Conservation (phyloP, 164 flowering plant species). For the Aristolochia contorta region DNA sequence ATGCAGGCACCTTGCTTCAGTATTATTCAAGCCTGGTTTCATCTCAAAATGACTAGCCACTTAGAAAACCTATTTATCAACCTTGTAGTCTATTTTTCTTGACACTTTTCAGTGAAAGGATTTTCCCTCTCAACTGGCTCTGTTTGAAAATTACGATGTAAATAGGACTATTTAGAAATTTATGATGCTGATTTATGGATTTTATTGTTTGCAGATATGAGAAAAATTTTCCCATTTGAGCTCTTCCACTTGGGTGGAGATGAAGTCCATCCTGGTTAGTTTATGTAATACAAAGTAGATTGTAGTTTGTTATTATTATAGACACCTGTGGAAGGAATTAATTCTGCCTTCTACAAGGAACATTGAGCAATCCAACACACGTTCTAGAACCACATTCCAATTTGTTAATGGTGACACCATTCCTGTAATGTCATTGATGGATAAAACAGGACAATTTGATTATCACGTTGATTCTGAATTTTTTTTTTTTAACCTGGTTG, state of each 20-base stretch:
- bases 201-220: conserved; percentile 49
- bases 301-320: not conserved
- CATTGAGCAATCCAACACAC: not conserved
- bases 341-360: too few species aligned
- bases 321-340: not conserved
- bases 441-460: too few species aligned
- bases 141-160: not conserved
- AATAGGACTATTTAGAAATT: not conserved
- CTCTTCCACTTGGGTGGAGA: conserved; percentile 97
- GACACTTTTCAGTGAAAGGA: too few species aligned
- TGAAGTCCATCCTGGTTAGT: conserved; percentile 84
- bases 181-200: not conserved
- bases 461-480: not conserved
- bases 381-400: not conserved
- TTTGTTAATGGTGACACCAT: not conserved
- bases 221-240: conserved; percentile 87
- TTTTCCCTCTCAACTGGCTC: too few species aligned
- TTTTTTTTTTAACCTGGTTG: too few species aligned
- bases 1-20: too few species aligned
- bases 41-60: too few species aligned
- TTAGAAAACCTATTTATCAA: too few species aligned
- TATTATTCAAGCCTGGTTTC: too few species aligned
- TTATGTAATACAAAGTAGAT: not conserved
- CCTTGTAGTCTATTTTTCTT: too few species aligned
- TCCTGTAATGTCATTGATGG: too few species aligned